phyloP scores from a whole-genome alignment of 2,329 filamentous ascomycete genomes.

The Apiospora malaysiana region DNA sequence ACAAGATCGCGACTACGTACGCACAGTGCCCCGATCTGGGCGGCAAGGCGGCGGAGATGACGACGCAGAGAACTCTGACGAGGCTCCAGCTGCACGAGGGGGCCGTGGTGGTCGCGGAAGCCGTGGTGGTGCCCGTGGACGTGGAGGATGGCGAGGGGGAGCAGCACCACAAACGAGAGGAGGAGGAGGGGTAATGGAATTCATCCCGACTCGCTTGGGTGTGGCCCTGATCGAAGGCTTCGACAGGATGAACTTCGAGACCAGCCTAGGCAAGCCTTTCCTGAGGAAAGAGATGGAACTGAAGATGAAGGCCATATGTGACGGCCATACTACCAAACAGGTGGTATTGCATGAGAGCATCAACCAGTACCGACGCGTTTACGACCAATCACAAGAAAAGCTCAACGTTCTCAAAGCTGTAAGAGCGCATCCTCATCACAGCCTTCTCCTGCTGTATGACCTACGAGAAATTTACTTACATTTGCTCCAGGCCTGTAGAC shows the following conservation, averaged over 20 bases:
- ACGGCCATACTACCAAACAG: constrained; percentile 76
- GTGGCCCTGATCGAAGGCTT: constrained; percentile 94
- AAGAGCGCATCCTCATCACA: constrained; percentile 41
- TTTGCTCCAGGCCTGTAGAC: constrained; percentile 55
- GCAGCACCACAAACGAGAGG: constrained; percentile 42
- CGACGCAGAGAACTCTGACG: constrained; percentile 47
- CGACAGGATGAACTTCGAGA: constrained; percentile 91
- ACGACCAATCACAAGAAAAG: constrained; percentile 79
- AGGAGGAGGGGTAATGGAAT: constrained; percentile 71
- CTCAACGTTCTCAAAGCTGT: constrained; percentile 70
- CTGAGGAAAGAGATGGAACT: constrained; percentile 97
- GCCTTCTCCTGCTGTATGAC: constrained; percentile 9
- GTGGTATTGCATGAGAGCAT: constrained; percentile 84
- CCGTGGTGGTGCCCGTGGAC: constrained; percentile 53
- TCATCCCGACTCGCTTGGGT: constrained; percentile 90
- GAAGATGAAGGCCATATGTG: constrained; percentile 96
- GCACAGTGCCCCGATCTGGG: constrained; percentile 58
- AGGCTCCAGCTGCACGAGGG: constrained; percentile 44
- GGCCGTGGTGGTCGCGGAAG: constrained; percentile 56
- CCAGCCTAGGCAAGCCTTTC: constrained; percentile 93
- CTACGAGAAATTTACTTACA: constrained; percentile 24
- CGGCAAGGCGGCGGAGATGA: constrained; percentile 43
- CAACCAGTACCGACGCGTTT: constrained; percentile 85
- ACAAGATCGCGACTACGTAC: constrained; percentile 86
- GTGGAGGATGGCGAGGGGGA: constrained; percentile 49